These are phyloP conservation scores for Zostera marina DNA, from an alignment of 116 monocot species.

Conservation along the genomic window DNA sequence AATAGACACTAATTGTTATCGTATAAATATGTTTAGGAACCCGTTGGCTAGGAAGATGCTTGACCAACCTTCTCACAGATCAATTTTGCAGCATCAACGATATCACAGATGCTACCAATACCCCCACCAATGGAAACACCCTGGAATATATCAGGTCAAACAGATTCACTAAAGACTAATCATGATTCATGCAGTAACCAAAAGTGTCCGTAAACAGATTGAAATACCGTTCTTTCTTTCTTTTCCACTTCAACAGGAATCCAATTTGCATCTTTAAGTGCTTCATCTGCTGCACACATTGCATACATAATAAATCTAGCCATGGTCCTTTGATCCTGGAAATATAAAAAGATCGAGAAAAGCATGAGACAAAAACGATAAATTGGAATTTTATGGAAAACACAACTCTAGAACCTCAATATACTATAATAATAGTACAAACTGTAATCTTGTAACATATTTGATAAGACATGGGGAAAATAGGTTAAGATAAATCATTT, in stretches of 20 bases:
- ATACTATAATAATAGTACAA: neutral
- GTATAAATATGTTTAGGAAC: neutral
- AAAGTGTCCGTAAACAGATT: neutral
- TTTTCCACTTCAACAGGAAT: constrained; percentile 39
- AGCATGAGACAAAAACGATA: too few relatives aligned
- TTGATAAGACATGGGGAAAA: too few relatives aligned
- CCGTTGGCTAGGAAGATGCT: constrained; percentile 4
- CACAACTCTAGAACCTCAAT: neutral
- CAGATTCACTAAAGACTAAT: neutral
- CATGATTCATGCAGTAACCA: neutral
- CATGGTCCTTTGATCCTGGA: constrained; percentile 62
- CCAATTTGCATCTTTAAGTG: constrained; percentile 95
- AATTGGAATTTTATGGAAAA: neutral
- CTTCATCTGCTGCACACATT: constrained; percentile 79
- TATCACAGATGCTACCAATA: constrained; percentile 78
- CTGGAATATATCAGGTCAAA: constrained; percentile 18
- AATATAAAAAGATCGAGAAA: constrained; percentile 7
- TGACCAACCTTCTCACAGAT: constrained; percentile 65
- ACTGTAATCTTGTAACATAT: too few relatives aligned
- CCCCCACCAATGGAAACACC: constrained; percentile 96
- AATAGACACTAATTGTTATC: neutral
- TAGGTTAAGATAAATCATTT: too few relatives aligned
- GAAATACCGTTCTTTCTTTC: constrained; percentile 73
- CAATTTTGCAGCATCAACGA: constrained; percentile 72
- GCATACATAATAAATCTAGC: constrained; percentile 90